Base-by-base conservation (phyloP, 352 stramenopile genomes). In the Phytophthora cryptogea region DNA sequence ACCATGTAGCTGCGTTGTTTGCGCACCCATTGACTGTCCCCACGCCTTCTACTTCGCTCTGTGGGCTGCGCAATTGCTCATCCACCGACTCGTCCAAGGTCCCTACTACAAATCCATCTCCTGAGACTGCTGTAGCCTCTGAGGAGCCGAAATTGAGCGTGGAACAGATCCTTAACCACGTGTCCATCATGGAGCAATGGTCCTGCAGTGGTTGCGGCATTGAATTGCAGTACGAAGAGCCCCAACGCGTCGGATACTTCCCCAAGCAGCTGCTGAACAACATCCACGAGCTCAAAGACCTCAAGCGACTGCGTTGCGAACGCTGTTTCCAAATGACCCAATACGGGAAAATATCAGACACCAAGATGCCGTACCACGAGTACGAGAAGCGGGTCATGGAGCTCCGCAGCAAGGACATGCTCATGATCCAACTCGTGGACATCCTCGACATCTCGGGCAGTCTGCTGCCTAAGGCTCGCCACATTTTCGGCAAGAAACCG, bases 341-440 rank as follows among this genome's bases (percentile, higher is more conserved):
- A 56, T 92, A 96, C 46, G 87, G 87, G 31, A 92, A 93, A 57
- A 94, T 94, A 66, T 86, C 76, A 54, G 81, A 89, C 69, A 74
- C 82, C 17, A 90, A 90, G 59, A 80, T 94, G 66, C 80, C 85
- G 37, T 93, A 92, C 68, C 66, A 78, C 14, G 86, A 95, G 68
- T 97, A 97, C 75, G 87, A 94, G 62, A 80, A 90, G 61, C 82
- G 90, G 11, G 78, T 96, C n/a, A 76, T 88, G 63, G 82, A 86
- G 70, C 72, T 97, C 26, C 83, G 89, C 28, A 71, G 85, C 36
- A 87, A 93, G 58, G 88, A 96, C 57, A 77, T 95, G 76, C 80
- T 97, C 14, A 92, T 97, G 72, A 80, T 97, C 47, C 92, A 97
- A 65, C 63, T 97, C 7, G 84, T 97, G 31, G 91, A 97, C 66